Percentiles rank a stretch among this genome's conserved stretches.
Evolutionary conservation across 768 basidiomycete genomes (phyloP).

Genomic region (Leccinellum rugosiceps): DNA sequence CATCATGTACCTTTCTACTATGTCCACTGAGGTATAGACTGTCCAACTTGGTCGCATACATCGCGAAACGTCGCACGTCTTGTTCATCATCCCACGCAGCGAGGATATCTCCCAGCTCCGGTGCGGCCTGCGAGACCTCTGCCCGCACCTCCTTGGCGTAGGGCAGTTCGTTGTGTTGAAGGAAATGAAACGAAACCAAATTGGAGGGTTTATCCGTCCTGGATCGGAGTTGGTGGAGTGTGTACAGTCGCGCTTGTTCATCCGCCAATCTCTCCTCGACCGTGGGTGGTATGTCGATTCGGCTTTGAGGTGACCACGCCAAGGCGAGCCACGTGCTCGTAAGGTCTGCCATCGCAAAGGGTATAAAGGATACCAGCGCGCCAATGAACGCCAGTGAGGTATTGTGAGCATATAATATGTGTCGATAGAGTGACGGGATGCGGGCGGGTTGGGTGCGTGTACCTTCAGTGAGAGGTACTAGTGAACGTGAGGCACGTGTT

Average conservation of each 20-base stretch:
- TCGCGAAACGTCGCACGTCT: slow-evolving; percentile 22
- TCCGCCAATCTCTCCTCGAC: slow-evolving; percentile 33
- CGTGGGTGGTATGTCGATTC: slow-evolving; percentile 34
- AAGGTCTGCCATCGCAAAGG: slow-evolving; percentile 48
- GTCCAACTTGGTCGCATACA: slow-evolving; percentile 28
- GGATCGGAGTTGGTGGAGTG: slow-evolving; percentile 19
- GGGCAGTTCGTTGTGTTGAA: slow-evolving; percentile 15
- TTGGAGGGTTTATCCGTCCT: slow-evolving; percentile 24
- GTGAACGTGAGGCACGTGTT: background rate
- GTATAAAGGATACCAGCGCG: slow-evolving; percentile 41
- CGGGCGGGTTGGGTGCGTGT: slow-evolving; percentile 31
- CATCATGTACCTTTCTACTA: background rate
- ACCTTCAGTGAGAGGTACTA: slow-evolving; percentile 30
- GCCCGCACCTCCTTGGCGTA: slow-evolving; percentile 20
- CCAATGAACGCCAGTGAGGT: slow-evolving; percentile 47
- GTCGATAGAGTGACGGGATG: slow-evolving; percentile 43
- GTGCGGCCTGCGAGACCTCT: slow-evolving; percentile 13
- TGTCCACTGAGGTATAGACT: slow-evolving; percentile 21
- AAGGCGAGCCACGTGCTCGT: slow-evolving; percentile 48
- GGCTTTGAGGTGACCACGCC: slow-evolving; percentile 32
- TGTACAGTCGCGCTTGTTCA: slow-evolving; percentile 35
- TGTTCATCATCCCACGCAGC: slow-evolving; percentile 29
- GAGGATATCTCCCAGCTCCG: slow-evolving; percentile 16
- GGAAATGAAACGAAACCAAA: slow-evolving; percentile 27
- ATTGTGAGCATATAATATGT: slow-evolving; percentile 46